phyloP scores from a whole-genome alignment of 2,329 filamentous ascomycete species.

The Fusarium nisikadoi region DNA sequence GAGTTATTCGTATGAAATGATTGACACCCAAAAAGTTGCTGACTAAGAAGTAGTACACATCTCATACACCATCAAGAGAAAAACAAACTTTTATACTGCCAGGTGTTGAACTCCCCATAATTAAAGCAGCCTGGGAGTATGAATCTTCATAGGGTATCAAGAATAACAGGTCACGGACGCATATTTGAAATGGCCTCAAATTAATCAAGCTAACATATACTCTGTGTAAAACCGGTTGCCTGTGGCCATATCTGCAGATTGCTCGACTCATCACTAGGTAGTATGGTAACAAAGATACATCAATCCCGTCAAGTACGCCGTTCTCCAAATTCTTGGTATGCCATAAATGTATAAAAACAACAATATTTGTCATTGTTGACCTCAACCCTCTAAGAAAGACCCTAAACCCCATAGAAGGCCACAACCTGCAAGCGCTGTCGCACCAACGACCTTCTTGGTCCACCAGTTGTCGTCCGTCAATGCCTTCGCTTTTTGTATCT shows the following conservation, averaged over 20 bases:
- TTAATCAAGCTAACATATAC: background rate
- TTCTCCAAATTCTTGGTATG: constrained; percentile 12
- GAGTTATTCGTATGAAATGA: constrained; percentile 22
- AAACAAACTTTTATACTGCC: background rate
- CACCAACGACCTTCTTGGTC: constrained; percentile 72
- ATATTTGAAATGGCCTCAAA: background rate
- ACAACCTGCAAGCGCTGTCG: constrained; percentile 70
- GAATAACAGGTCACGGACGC: background rate
- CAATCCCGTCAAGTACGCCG: constrained; percentile 6
- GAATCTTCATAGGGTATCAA: background rate
- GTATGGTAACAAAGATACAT: background rate
- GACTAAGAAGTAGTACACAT: constrained; percentile 31
- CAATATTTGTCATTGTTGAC: background rate
- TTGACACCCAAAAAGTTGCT: constrained; percentile 33
- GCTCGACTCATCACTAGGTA: background rate
- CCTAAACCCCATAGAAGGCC: constrained; percentile 68
- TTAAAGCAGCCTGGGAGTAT: too few species aligned
- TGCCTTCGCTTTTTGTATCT: constrained; percentile 61
- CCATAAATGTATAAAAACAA: background rate
- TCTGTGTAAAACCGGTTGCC: background rate
- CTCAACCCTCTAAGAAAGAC: constrained; percentile 59
- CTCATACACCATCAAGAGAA: background rate
- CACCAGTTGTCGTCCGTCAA: constrained; percentile 74
- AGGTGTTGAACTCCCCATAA: background rate
- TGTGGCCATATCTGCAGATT: background rate